Evolutionary conservation across 2,329 filamentous ascomycete genomes (phyloP), one percentile per base, ranked within the genome.

Genomic region (Ceratocystiopsis sp.): DNA sequence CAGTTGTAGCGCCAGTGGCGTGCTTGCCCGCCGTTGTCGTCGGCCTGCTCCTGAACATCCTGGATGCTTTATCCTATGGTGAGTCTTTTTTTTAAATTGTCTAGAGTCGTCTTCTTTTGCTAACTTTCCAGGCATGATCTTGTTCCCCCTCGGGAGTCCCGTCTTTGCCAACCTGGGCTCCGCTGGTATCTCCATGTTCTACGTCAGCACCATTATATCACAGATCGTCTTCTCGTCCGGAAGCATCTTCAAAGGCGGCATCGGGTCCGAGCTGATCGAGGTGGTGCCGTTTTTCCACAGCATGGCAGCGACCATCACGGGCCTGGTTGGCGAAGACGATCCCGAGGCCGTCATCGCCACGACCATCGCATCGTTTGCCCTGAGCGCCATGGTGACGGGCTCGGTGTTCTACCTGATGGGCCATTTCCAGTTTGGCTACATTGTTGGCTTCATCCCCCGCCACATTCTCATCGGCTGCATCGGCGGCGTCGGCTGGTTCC

Each of bases 261-360:
- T 98, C 46, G 91, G 91, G 6, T 96, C 91, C 3, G 91, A 98
- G 60, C 79, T 98, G 78, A 98, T 96, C 51, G 91, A 98, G 62
- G 89, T 96, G 1, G 89, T 98, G 1, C 91, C 89, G 0, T 98
- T 98, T 63, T 96, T 98, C 58, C 91, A 98, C 63, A 93, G 89
- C 55, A 98, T 98, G 89, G 87, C 91, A 1, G 78, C 80, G 49
- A 89, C 81, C 29, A 95, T 96, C 55, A 77, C 91, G 50, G 66
- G 68, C 14, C 68, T 73, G 37, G 78, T 98, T 50, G 84, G 89
- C 15, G 75, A 81, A 48, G 78, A 87, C 17, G 78, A 91, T 21
- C 77, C 83, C 1, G 79, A 91, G 52, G 82, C 85, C 3, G 80
- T 98, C 39, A 81, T 95, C 49, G 87, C 91, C 29, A 98, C 91